Percentiles rank a stretch among this genome's conserved stretches.
Evolutionary conservation across 441 rosid species (phyloP).

Genomic region (Theobroma grandiflorum): DNA sequence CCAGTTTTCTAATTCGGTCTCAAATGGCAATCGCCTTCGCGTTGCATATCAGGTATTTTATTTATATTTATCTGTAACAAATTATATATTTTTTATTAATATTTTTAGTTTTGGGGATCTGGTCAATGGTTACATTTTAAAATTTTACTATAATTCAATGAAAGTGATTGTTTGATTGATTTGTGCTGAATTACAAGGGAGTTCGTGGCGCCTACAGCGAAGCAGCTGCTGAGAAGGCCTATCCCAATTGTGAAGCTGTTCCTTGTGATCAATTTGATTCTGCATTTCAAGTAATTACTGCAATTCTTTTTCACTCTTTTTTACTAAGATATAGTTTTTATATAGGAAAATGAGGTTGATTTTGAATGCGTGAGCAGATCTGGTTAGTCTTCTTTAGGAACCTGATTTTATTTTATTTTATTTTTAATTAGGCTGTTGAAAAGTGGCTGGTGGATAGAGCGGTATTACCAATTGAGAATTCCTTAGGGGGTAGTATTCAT

Average conservation of each 20-base stretch:
- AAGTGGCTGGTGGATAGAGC: slow-evolving; percentile 83
- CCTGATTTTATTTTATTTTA: not conserved
- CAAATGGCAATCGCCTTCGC: slow-evolving; percentile 79
- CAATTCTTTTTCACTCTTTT: not conserved
- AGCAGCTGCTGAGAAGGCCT: slow-evolving; percentile 92
- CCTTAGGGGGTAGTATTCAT: slow-evolving; percentile 29
- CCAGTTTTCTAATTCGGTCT: slow-evolving; percentile 47
- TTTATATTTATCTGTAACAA: not conserved
- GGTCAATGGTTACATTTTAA: not conserved
- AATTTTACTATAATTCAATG: not conserved
- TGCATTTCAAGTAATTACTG: slow-evolving; percentile 71
- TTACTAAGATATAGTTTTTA: not conserved
- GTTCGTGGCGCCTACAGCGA: slow-evolving; percentile 92
- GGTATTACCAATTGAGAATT: slow-evolving; percentile 24
- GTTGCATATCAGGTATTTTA: slow-evolving; percentile 88
- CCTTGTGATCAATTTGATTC: slow-evolving; percentile 94
- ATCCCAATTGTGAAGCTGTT: slow-evolving; percentile 91
- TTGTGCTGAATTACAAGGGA: slow-evolving; percentile 52
- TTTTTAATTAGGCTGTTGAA: slow-evolving; percentile 73
- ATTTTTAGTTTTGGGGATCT: not conserved
- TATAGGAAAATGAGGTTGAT: not conserved
- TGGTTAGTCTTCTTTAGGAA: not conserved
- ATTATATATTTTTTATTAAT: not conserved
- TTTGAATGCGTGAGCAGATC: not conserved
- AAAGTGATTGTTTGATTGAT: not conserved